These are phyloP conservation scores for Vigna hirtella DNA, from an alignment of 306 rosid species.

Conservation along the genomic window DNA sequence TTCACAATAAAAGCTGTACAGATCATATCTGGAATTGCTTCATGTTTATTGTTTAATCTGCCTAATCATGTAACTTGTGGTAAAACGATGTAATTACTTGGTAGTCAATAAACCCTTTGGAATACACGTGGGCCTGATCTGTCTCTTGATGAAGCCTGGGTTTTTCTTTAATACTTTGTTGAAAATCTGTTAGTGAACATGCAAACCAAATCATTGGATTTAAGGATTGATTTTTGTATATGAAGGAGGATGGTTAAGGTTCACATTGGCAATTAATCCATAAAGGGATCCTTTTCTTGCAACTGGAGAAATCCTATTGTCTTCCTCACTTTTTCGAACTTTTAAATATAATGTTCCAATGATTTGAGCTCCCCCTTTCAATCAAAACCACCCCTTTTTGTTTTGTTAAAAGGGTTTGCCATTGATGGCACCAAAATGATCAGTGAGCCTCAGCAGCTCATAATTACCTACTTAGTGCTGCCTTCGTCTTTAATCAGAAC, in stretches of 20 bases:
- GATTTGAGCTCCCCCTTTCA: conserved; percentile 64
- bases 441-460: conserved; percentile 35
- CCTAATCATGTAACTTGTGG: not conserved
- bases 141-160: conserved; percentile 49
- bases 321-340: conserved; percentile 44
- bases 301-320: conserved; percentile 56
- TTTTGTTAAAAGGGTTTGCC: conserved; percentile 46
- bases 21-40: not conserved
- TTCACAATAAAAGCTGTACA: conserved; percentile 28
- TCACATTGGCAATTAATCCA: conserved; percentile 47
- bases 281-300: conserved; percentile 77
- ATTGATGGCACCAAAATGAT: conserved; percentile 49
- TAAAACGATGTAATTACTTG: conserved; percentile 31
- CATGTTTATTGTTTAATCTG: not conserved
- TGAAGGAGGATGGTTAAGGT: conserved; percentile 36
- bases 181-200: conserved; percentile 69
- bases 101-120: not conserved
- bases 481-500: conserved; percentile 42
- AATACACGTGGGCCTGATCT: conserved; percentile 52
- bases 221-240: conserved; percentile 30
- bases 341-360: conserved; percentile 71
- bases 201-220: conserved; percentile 67
- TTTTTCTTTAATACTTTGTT: conserved; percentile 62
- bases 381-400: conserved; percentile 54
- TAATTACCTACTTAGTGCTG: conserved; percentile 58